These are phyloP conservation scores for Sporothrix luriei DNA, from an alignment of 2,329 filamentous ascomycete species.

Conservation along the genomic window DNA sequence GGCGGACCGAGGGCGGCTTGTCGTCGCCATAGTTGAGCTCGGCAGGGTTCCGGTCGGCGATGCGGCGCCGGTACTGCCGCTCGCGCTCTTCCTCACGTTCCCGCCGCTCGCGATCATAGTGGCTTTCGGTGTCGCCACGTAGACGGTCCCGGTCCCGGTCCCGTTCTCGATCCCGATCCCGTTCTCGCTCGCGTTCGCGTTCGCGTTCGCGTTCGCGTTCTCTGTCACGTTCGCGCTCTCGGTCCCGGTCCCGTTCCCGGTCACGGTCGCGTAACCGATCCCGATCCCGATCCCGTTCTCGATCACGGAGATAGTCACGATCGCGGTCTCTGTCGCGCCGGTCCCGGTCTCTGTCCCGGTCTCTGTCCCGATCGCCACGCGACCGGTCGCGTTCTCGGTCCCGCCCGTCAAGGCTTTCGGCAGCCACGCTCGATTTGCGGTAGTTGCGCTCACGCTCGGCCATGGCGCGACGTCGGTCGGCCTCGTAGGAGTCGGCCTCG, in stretches of 20 bases:
- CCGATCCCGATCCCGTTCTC: slow-evolving; percentile 42
- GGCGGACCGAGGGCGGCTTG: slow-evolving; percentile 62
- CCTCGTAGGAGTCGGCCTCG: slow-evolving; percentile 93
- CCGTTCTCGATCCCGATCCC: slow-evolving; percentile 53
- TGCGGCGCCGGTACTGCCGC: slow-evolving; percentile 78
- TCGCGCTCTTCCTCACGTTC: slow-evolving; percentile 91
- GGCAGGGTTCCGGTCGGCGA: slow-evolving; percentile 69
- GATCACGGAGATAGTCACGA: slow-evolving; percentile 44
- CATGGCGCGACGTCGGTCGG: slow-evolving; percentile 88
- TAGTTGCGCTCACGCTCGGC: slow-evolving; percentile 94
- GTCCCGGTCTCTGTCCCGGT: slow-evolving; percentile 42
- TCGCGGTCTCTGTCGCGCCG: slow-evolving; percentile 39
- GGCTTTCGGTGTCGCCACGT: slow-evolving; percentile 62
- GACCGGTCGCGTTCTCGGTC: slow-evolving; percentile 38
- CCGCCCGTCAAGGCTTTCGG: slow-evolving; percentile 58
- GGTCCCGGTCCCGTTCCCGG: slow-evolving; percentile 48
- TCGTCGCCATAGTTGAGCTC: slow-evolving; percentile 90
- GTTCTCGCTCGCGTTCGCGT: slow-evolving; percentile 39
- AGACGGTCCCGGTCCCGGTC: slow-evolving; percentile 54
- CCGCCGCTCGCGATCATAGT: slow-evolving; percentile 83
- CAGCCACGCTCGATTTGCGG: slow-evolving; percentile 70
- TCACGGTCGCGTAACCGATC: slow-evolving; percentile 51
- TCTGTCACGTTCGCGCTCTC: slow-evolving; percentile 47
- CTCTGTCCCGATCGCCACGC: slow-evolving; percentile 39
- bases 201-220: slow-evolving; percentile 37